A percentile compares a stretch with the other conserved stretches of the same genome.
phyloP scores from a whole-genome alignment of 2,329 filamentous ascomycete species.

The Elsinoe ampelina region DNA sequence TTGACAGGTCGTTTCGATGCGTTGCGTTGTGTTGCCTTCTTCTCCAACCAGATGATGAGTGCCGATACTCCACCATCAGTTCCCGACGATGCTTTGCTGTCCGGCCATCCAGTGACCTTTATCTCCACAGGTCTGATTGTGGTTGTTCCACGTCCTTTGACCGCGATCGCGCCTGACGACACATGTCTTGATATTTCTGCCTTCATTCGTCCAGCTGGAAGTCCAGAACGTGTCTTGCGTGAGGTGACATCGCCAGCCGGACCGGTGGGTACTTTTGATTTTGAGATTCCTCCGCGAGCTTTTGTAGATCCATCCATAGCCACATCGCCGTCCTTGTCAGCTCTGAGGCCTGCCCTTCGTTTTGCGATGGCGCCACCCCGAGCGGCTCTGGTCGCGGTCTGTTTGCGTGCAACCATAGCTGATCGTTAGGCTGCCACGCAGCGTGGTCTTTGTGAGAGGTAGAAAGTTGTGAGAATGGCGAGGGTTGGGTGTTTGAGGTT shows the following conservation, averaged over 20 bases:
- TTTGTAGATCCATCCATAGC: conserved; percentile 44
- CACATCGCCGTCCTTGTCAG: conserved; percentile 54
- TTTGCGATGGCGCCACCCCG: conserved; percentile 16
- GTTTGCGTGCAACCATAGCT: conserved; percentile 7
- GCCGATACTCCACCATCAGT: conserved; percentile 28
- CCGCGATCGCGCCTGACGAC: conserved; percentile 22
- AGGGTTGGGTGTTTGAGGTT: no score
- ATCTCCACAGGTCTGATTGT: conserved; percentile 23
- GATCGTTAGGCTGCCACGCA: neutral
- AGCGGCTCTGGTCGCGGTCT: neutral
- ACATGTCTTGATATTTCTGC: conserved; percentile 26
- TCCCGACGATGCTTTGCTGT: conserved; percentile 28
- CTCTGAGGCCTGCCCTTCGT: conserved; percentile 16
- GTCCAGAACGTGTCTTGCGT: conserved; percentile 14
- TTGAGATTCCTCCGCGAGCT: conserved; percentile 24
- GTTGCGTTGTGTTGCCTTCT: conserved; percentile 27
- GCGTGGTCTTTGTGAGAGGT: neutral
- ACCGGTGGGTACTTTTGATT: conserved; percentile 19
- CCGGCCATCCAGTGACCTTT: conserved; percentile 33
- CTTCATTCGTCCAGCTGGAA: conserved; percentile 20
- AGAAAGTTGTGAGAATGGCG: neutral
- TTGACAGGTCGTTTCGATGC: conserved; percentile 25
- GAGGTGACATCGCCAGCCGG: conserved; percentile 18
- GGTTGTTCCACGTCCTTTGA: conserved; percentile 11
- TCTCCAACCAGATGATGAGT: conserved; percentile 34